Base-by-base conservation (phyloP, 768 basidiomycete species). In the Grammothele lineata region DNA sequence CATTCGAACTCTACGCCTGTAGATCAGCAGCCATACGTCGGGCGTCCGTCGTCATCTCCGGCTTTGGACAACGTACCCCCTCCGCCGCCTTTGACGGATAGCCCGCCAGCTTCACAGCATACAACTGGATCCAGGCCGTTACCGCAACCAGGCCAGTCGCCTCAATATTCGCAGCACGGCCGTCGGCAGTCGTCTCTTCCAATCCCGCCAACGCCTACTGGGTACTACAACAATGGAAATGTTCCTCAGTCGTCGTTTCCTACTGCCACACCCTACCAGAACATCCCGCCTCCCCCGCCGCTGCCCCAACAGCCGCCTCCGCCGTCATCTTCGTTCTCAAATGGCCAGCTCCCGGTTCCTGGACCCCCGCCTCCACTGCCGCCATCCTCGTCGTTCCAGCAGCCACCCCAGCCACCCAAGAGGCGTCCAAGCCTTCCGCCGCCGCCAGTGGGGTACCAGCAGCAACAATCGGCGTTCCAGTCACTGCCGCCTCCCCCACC, bases 401-500 rank as follows among this genome's bases (percentile, higher is more conserved):
- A 27, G 18, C 54, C 57, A 2, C 38, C 48, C 27, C 35, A 43
- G 22, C 52, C 43, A 14, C 40, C 55, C 2, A 40, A 70, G n/a
- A 64, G 76, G 39, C 73, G 70, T 30, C 68, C 75, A 7, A 72
- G 74, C 54, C 66, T 84, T 2, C 69, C 69, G 10, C 62, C 65
- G 0, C 66, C 63, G 0, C 68, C 70, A 17, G 55, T 65, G 27
- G 57, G 63, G 17, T 54, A 65, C 41, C 64, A 64, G 14, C 62
- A 63, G 33, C 48, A 53, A 46, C 50, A 47, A 44, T 44, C 52
- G 39, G 53, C 47, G 18, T 50, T 26, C 50, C 54, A 49, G 40
- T 49, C 52, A 11, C 38, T 59, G 37, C 58, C 45, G n/a, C 53
- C 46, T 11, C 63, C 53, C 23, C 61, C 52, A 24, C 55, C 56